Conservation (phyloP, 2,329 filamentous ascomycete species). For the Scopulariopsis brevicaulis region DNA sequence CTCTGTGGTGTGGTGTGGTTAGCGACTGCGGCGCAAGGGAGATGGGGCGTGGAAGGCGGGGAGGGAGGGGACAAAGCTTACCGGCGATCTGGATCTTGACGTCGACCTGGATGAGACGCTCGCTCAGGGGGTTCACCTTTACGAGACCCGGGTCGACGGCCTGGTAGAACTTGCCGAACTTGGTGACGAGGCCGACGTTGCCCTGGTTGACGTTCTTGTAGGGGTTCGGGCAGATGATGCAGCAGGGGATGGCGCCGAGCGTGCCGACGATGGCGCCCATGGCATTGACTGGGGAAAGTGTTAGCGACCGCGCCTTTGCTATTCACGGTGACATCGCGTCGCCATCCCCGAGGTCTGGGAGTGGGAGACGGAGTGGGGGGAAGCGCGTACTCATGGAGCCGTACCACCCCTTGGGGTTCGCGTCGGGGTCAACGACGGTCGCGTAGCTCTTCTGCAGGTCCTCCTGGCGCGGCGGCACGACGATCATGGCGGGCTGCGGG, state of each 20-base stretch:
- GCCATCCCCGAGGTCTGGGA: background rate
- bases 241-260: slow-evolving; percentile 81
- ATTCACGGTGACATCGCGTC: background rate
- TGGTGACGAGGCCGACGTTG: slow-evolving; percentile 89
- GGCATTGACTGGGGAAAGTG: slow-evolving; percentile 46
- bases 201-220: slow-evolving; percentile 90
- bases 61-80: background rate
- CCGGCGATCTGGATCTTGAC: slow-evolving; percentile 95
- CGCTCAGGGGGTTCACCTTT: slow-evolving; percentile 92
- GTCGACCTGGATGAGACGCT: slow-evolving; percentile 82
- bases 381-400: slow-evolving; percentile 62
- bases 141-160: slow-evolving; percentile 94
- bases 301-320: background rate
- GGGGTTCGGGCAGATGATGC: slow-evolving; percentile 84
- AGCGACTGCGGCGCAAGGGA: slow-evolving; percentile 9
- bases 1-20: slow-evolving; percentile 30
- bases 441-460: slow-evolving; percentile 82
- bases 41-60: slow-evolving; percentile 11
- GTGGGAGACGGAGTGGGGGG: background rate
- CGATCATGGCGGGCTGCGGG: slow-evolving; percentile 46
- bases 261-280: slow-evolving; percentile 68
- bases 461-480: slow-evolving; percentile 69
- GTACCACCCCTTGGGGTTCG: slow-evolving; percentile 75
- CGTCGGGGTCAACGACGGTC: slow-evolving; percentile 49
- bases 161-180: slow-evolving; percentile 89